Percentiles rank a stretch among this genome's conserved stretches.
phyloP scores from a whole-genome alignment of 495 filamentous ascomycete species.

The Xylaria scruposa region DNA sequence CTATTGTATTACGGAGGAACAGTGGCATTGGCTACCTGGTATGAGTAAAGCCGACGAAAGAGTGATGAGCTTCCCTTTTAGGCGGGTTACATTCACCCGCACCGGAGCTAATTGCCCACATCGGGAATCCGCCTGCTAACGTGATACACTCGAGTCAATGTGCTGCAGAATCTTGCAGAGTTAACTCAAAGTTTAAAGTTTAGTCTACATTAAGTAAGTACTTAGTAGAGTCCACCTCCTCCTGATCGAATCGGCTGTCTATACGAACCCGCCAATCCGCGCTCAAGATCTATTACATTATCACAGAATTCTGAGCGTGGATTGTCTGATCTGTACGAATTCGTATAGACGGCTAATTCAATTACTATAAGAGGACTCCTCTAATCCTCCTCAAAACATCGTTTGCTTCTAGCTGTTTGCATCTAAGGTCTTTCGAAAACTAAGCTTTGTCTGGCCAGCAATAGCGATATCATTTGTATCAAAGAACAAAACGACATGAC shows the following conservation, averaged over 20 bases:
- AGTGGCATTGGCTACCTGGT: not conserved
- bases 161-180: constrained; percentile 2
- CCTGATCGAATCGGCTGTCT: too few species aligned
- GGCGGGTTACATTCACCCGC: not conserved
- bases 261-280: too few species aligned
- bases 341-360: too few species aligned
- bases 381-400: not conserved
- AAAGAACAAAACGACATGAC: not conserved
- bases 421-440: not conserved
- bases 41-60: constrained; percentile 13
- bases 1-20: not conserved
- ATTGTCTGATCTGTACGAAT: too few species aligned
- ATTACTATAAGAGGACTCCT: too few species aligned
- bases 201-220: too few species aligned
- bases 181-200: not conserved
- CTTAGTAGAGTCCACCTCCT: too few species aligned
- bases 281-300: too few species aligned
- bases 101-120: not conserved
- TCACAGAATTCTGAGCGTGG: too few species aligned
- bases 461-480: not conserved
- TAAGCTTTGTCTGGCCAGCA: not conserved
- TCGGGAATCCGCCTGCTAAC: not conserved
- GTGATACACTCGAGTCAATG: not conserved
- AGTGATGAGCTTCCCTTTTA: constrained; percentile 16
- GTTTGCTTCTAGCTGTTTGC: not conserved